A percentile compares a stretch with the other conserved stretches of the same genome.
Evolutionary conservation across 208 protist species (phyloP).

Genomic region (Novymonas esmeraldas): DNA sequence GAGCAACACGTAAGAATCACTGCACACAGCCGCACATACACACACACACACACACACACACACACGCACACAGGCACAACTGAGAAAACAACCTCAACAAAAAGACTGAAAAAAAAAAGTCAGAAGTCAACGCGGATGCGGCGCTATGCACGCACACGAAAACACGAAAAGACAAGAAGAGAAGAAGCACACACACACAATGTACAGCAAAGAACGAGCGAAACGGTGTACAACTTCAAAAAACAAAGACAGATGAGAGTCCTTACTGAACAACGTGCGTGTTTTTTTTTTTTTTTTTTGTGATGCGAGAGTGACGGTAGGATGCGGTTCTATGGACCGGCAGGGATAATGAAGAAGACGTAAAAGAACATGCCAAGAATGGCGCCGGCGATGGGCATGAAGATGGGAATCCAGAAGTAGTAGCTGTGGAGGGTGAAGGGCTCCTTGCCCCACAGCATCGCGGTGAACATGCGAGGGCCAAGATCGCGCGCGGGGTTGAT

Average conservation of each 20-base stretch:
- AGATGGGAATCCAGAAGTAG: conserved; percentile 55
- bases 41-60: not conserved
- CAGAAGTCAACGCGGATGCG: not conserved
- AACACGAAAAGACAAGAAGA: not conserved
- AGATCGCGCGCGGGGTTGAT: conserved; percentile 63
- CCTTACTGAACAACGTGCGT: not conserved
- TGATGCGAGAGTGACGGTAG: not conserved
- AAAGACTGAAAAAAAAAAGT: not conserved
- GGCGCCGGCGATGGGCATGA: conserved; percentile 40
- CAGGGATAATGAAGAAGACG: conserved; percentile 40
- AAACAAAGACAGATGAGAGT: too few species aligned
- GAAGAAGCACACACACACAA: not conserved
- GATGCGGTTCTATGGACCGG: not conserved
- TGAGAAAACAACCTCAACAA: not conserved
- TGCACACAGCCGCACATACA: not conserved
- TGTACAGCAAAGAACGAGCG: not conserved
- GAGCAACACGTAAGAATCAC: too few species aligned
- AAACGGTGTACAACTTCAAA: not conserved
- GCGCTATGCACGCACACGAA: not conserved
- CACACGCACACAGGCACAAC: not conserved
- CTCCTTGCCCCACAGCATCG: conserved; percentile 38
- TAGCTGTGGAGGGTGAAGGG: conserved; percentile 41
- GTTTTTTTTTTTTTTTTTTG: not conserved
- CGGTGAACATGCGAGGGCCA: conserved; percentile 40
- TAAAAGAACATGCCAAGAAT: conserved; percentile 46